Percentiles rank a stretch among this genome's conserved stretches.
Conservation (phyloP, 371 early-diverging fungal species). For the Mortierella sp. region DNA sequence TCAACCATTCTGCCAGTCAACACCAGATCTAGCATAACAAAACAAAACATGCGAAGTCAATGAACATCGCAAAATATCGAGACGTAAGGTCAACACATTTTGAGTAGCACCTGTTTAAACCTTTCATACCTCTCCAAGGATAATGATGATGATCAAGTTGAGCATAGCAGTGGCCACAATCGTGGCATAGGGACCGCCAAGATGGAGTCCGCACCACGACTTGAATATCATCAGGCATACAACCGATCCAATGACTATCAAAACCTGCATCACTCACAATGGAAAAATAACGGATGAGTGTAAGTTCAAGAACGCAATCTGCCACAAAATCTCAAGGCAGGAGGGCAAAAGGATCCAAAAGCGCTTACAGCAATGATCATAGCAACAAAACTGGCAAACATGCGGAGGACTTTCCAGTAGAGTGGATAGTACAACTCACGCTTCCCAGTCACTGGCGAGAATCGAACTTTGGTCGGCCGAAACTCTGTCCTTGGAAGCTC, state of each 20-base stretch:
- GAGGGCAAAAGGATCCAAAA: too few species aligned
- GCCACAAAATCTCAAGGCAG: background rate
- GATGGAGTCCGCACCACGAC: conserved; percentile 32
- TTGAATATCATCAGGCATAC: conserved; percentile 53
- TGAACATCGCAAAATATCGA: background rate
- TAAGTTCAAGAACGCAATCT: background rate
- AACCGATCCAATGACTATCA: conserved; percentile 42
- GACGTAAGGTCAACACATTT: background rate
- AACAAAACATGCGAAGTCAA: conserved; percentile 13
- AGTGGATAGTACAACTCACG: conserved; percentile 60
- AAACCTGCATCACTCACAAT: conserved; percentile 12
- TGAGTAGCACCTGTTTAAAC: too few species aligned
- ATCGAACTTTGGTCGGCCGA: conserved; percentile 47
- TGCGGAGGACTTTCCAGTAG: conserved; percentile 28
- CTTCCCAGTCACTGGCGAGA: conserved; percentile 64
- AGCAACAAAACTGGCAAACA: conserved; percentile 31
- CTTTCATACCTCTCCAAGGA: conserved; percentile 41
- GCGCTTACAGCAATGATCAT: conserved; percentile 48
- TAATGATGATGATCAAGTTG: conserved; percentile 47
- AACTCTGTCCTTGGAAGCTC: conserved; percentile 68
- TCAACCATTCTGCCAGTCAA: conserved; percentile 53
- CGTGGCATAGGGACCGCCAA: conserved; percentile 26
- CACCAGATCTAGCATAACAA: conserved; percentile 37
- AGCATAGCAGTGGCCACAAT: conserved; percentile 42
- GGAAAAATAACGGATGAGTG: background rate